Percentiles rank a stretch among this genome's conserved stretches.
Evolutionary conservation across 345 rosid species (phyloP).

Genomic region (Laguncularia racemosa): DNA sequence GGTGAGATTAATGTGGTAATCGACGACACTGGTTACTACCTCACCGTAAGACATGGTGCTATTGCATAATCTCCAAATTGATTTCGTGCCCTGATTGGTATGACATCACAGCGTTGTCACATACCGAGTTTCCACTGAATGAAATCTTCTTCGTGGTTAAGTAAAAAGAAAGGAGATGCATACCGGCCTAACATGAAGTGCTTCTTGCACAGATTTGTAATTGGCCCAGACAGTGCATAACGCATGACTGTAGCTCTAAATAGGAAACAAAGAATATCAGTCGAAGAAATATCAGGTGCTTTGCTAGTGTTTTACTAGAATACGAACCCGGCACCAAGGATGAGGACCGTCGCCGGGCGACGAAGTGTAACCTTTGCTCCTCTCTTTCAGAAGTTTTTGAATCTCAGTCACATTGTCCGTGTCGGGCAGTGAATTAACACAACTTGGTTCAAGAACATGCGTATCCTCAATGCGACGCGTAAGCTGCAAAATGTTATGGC

Average conservation of each 20-base stretch:
- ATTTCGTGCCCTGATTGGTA: slow-evolving; percentile 7
- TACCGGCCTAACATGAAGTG: slow-evolving; percentile 7
- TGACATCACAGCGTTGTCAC: too few species aligned
- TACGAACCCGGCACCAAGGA: slow-evolving; percentile 13
- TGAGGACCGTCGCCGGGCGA: slow-evolving; percentile 2
- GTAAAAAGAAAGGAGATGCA: background rate
- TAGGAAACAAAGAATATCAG: background rate
- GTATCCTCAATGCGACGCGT: background rate
- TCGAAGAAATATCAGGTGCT: background rate
- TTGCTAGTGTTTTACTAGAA: background rate
- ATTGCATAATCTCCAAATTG: slow-evolving; percentile 15
- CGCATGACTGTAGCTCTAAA: slow-evolving; percentile 11
- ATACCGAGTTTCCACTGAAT: too few species aligned
- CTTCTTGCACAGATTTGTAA: slow-evolving; percentile 5
- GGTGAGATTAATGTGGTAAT: slow-evolving; percentile 17
- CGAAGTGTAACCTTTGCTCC: background rate
- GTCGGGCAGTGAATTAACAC: slow-evolving; percentile 2
- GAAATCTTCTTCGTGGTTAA: background rate
- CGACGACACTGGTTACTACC: slow-evolving; percentile 10
- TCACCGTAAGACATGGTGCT: slow-evolving; percentile 7
- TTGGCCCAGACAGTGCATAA: slow-evolving; percentile 9
- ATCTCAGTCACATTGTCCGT: background rate
- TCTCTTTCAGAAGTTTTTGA: slow-evolving; percentile 4
- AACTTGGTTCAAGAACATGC: slow-evolving; percentile 14
- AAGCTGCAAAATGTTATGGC: slow-evolving; percentile 8